These are phyloP conservation scores for Lizanozyma gosingica DNA, from an alignment of 1,139 yeast species.

Conservation along the genomic window DNA sequence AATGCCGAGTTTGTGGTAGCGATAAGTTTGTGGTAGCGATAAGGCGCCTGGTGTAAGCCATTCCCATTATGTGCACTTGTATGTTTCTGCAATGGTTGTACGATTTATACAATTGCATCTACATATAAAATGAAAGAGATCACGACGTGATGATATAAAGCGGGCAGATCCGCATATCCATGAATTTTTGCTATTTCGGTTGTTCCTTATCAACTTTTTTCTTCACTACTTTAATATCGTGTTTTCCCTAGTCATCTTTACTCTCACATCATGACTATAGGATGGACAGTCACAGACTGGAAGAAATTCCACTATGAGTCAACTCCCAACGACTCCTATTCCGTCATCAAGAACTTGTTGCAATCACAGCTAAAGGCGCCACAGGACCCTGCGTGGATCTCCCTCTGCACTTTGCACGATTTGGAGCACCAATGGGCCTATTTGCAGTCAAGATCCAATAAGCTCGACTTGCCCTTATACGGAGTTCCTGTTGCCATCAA, in stretches of 20 bases:
- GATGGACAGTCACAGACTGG: constrained; percentile 56
- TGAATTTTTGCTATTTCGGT: constrained; percentile 1
- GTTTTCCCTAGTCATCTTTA: too few relatives aligned
- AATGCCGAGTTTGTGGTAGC: background rate
- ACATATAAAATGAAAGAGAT: too few relatives aligned
- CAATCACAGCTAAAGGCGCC: constrained; percentile 36
- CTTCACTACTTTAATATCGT: background rate
- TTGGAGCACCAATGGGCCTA: constrained; percentile 72
- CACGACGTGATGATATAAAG: too few relatives aligned
- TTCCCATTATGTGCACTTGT: too few relatives aligned
- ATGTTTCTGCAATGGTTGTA: too few relatives aligned
- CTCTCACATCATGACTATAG: constrained; percentile 13
- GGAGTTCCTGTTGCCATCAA: constrained; percentile 95
- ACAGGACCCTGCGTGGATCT: constrained; percentile 85
- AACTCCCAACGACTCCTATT: constrained; percentile 55
- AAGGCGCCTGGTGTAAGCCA: too few relatives aligned
- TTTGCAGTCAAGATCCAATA: constrained; percentile 53
- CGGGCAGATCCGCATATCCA: too few relatives aligned
- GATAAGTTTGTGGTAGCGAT: too few relatives aligned
- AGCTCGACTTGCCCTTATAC: constrained; percentile 48
- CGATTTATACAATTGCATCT: too few relatives aligned
- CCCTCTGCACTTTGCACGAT: constrained; percentile 53
- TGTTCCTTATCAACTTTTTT: background rate
- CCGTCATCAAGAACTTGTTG: constrained; percentile 39
- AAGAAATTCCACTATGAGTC: constrained; percentile 51